These are phyloP conservation scores for Kwoniella newhampshirensis DNA, from an alignment of 768 basidiomycete genomes.

Conservation along the genomic window DNA sequence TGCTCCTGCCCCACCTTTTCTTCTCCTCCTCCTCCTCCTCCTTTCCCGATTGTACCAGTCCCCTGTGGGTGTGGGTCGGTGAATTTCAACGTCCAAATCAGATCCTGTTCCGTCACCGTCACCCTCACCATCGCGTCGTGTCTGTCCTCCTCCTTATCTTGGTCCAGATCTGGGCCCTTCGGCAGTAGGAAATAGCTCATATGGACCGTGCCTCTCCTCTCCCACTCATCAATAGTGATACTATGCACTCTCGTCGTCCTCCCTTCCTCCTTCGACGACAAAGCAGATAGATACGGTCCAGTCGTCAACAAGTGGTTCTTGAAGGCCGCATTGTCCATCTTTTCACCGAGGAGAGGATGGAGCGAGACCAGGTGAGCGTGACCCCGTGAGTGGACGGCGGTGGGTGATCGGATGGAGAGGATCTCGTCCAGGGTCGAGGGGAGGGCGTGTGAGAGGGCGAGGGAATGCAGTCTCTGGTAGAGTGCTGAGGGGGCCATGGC, in stretches of 20 bases:
- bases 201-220: background rate
- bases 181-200: conserved; percentile 5
- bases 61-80: too few relatives aligned
- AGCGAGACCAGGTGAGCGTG: conserved; percentile 2
- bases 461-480: background rate
- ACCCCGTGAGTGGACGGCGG: conserved; percentile 1
- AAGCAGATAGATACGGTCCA: background rate
- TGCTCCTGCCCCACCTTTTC: background rate
- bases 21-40: too few relatives aligned
- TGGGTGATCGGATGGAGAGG: background rate
- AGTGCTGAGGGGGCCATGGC: background rate
- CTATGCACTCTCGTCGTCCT: background rate
- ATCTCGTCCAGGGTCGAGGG: background rate
- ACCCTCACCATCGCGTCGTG: too few relatives aligned
- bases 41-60: too few relatives aligned
- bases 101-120: too few relatives aligned
- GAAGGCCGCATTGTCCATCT: background rate
- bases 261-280: background rate
- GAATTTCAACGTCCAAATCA: too few relatives aligned
- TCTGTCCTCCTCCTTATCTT: too few relatives aligned
- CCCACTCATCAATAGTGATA: conserved; percentile 3
- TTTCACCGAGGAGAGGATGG: background rate
- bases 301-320: background rate
- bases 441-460: background rate
- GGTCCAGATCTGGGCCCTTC: too few relatives aligned